phyloP scores from a whole-genome alignment of 2,329 filamentous ascomycete genomes.

The Botrytis fabae region DNA sequence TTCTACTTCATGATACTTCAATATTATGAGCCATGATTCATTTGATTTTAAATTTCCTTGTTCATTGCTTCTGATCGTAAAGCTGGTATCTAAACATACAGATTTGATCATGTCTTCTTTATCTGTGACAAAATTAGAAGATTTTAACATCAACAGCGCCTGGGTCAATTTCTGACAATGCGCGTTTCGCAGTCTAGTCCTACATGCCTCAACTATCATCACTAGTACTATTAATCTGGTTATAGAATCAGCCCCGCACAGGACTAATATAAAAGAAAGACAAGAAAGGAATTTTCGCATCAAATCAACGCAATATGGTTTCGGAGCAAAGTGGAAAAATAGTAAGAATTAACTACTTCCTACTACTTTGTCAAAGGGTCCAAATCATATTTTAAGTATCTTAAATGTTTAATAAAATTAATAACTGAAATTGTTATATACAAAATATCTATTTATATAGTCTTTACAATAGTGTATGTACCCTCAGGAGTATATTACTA shows the following conservation, averaged over 20 bases:
- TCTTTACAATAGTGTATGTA: too few relatives aligned
- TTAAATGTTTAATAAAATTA: too few relatives aligned
- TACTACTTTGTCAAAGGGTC: too few relatives aligned
- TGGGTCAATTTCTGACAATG: neutral
- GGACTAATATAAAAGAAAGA: neutral
- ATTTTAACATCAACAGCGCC: neutral
- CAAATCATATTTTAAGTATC: neutral
- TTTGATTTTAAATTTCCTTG: neutral
- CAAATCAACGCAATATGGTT: neutral
- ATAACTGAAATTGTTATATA: too few relatives aligned
- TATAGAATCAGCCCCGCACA: neutral
- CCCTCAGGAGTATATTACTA: too few relatives aligned
- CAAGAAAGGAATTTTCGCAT: neutral
- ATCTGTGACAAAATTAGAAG: too few relatives aligned
- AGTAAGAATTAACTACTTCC: neutral
- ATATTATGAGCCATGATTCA: neutral
- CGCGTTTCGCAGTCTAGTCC: too few relatives aligned
- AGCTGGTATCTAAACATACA: neutral
- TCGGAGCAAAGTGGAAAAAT: neutral
- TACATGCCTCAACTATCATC: neutral
- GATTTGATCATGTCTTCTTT: neutral
- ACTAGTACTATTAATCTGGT: neutral
- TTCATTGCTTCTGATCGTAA: neutral
- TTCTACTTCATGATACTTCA: neutral
- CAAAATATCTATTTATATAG: too few relatives aligned